A percentile compares a stretch with the other conserved stretches of the same genome.
phyloP scores from a whole-genome alignment of 257 asterid genomes.

The Mitragyna speciosa region DNA sequence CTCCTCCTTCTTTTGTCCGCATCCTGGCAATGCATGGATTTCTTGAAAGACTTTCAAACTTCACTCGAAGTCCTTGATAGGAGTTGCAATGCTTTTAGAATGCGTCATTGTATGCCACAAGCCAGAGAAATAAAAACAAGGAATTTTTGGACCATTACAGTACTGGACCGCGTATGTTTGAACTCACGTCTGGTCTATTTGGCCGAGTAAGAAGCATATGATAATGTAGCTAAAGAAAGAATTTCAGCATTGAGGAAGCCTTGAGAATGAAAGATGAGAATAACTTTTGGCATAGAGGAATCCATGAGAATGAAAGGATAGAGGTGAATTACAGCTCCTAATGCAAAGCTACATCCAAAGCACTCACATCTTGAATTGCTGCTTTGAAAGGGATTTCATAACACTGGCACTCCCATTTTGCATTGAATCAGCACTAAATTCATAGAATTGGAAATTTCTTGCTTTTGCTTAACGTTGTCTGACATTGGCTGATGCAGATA shows the following conservation, averaged over 20 bases:
- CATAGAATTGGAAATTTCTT: not conserved
- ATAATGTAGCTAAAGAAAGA: too few species aligned
- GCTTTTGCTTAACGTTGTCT: not conserved
- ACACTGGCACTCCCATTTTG: not conserved
- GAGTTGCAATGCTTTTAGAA: not conserved
- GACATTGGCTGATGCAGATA: not conserved
- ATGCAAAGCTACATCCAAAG: too few species aligned
- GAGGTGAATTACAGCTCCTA: too few species aligned
- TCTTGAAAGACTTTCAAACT: not conserved
- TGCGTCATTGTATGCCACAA: not conserved
- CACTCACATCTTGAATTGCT: too few species aligned
- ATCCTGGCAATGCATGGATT: not conserved
- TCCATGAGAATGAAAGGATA: too few species aligned
- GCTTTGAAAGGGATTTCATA: too few species aligned
- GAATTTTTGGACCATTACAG: not conserved
- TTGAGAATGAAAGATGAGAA: too few species aligned
- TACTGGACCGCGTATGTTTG: too few species aligned
- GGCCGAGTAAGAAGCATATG: too few species aligned
- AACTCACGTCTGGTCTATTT: too few species aligned
- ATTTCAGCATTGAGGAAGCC: too few species aligned
- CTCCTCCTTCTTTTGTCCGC: not conserved
- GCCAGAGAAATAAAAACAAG: not conserved
- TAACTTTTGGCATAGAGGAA: too few species aligned
- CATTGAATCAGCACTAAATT: not conserved
- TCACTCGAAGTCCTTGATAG: not conserved